Base-by-base conservation (phyloP, 208 protist species). In the Crithidia sp. region DNA sequence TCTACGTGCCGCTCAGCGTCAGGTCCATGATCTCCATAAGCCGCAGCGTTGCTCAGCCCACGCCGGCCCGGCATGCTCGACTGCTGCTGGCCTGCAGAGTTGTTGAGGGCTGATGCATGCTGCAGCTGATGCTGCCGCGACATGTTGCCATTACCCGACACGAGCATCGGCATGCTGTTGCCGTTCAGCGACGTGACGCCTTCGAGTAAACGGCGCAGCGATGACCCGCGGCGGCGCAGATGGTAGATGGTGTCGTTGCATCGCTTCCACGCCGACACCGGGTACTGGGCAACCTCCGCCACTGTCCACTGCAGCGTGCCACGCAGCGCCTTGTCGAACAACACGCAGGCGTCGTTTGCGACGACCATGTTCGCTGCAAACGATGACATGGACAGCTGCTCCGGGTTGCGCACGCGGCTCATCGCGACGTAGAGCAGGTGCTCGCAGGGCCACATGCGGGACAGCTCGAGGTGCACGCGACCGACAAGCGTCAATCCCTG, bases 391-490 rank as follows among this genome's bases (percentile, higher is more conserved):
- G 84, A 91, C 13, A 96, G 83, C 87, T 96, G 92, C 61, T 96
- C 89, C 37, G 92, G 92, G 70, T 96, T 96, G 59, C 88, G 80
- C 71, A 96, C 92, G 60, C 92, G 89, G 71, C 88, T 95, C 89
- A 96, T 95, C 74, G 89, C 89, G 5, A 96, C 91, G 81, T 96
- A 96, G 41, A 96, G 85, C 40, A 94, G 77, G 65, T 96, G 91
- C 73, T 94, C 89, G 69, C 91, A 96, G 28, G 91, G 89, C 91
- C 91, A 96, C 91, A 96, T 96, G 67, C 88, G 85, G 43, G 87
- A 91, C 54, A 96, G 89, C 77, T 96, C 87, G 37, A 96, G 86
- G 76, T 96, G 91, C 62, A 96, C 91, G 44, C 89, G 91, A 12
- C 91, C 87, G 39, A 94, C 87, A 17, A 96, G 77, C 41, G 89